Conservation (phyloP, 768 basidiomycete species). For the Panaeolus papilionaceus region DNA sequence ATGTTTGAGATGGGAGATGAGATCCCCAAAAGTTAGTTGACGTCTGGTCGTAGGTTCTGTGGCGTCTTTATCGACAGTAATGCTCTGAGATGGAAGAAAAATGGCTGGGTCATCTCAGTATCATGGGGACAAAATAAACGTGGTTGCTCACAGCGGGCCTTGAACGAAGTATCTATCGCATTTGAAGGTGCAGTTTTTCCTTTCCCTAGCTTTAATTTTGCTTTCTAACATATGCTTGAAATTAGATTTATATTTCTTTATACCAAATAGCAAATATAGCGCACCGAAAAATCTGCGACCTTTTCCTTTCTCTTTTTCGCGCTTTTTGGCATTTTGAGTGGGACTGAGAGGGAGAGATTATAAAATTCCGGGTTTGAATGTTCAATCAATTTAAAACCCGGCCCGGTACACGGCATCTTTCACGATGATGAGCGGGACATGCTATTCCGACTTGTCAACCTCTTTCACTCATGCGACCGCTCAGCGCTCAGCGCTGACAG, state of each 20-base stretch:
- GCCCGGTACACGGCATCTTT: not conserved
- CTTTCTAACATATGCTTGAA: slow-evolving; percentile 67
- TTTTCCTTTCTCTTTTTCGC: slow-evolving; percentile 88
- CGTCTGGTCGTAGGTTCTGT: slow-evolving; percentile 75
- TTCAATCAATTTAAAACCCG: not conserved
- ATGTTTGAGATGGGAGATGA: slow-evolving; percentile 82
- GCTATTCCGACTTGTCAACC: too few relatives aligned
- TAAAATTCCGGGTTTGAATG: not conserved
- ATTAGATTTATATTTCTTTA: slow-evolving; percentile 11
- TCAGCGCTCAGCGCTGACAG: not conserved
- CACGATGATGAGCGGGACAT: not conserved
- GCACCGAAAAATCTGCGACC: slow-evolving; percentile 84
- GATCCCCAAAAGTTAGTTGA: slow-evolving; percentile 76
- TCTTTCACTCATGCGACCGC: not conserved
- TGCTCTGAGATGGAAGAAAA: slow-evolving; percentile 86
- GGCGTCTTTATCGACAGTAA: slow-evolving; percentile 60
- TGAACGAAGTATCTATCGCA: slow-evolving; percentile 95
- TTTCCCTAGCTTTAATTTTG: slow-evolving; percentile 95
- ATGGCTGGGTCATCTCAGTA: slow-evolving; percentile 66
- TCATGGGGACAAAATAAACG: slow-evolving; percentile 17
- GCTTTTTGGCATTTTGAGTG: slow-evolving; percentile 76
- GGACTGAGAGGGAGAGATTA: not conserved
- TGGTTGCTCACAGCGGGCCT: slow-evolving; percentile 80
- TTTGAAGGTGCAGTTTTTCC: slow-evolving; percentile 85
- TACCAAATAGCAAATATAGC: slow-evolving; percentile 23